Evolutionary conservation across 2,329 filamentous ascomycete species (phyloP), one percentile per base, ranked within the genome.

Genomic region (Pseudogymnoascus sp.): DNA sequence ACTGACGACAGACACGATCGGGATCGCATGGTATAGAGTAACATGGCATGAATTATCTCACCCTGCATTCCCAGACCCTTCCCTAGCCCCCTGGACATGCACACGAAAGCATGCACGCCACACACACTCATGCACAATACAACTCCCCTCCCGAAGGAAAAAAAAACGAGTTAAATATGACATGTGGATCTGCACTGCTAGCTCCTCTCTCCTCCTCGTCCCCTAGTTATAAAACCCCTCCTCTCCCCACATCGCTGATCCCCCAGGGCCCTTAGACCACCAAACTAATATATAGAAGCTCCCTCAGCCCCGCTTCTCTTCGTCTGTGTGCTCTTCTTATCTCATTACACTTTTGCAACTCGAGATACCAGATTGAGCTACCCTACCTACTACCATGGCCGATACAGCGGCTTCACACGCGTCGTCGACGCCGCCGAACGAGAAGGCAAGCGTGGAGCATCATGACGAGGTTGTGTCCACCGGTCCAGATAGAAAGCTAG

Each of bases 351-450:
- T 4, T 54, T n/a, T 33, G 33, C 18, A 5, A 25, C 20, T 5
- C 39, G 14, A 43, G 9, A 43, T 14, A 18, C 18, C 14, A 11
- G 2, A 22, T 43, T 8, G 28, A 33, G 47, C 47, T 28, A 20
- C 28, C 16, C 25, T 33, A 33, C 4, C 28, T 18, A 4, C 28
- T 18, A 54, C n/a, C 47, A 54, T 54, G 47, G 47, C 47, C 47
- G n/a, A 33, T 33, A 54, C 47, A 33, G 11, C 47, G 47, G 47
- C 47, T 33, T 63, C 66, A 12, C 63, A 62, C 9, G 54, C 61
- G 20, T 68, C 67, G 50, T 58, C 58, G n/a, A 28, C 65, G 18
- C 58, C 33, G n/a, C 67, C 68, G n/a, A 30, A 65, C 8, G 64
- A 67, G 11, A 70, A 69, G 58, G 65, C 66, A 8, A 16, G 28